These are phyloP conservation scores for Pseudocercospora vitis DNA, from an alignment of 2,329 filamentous ascomycete species.

Conservation along the genomic window DNA sequence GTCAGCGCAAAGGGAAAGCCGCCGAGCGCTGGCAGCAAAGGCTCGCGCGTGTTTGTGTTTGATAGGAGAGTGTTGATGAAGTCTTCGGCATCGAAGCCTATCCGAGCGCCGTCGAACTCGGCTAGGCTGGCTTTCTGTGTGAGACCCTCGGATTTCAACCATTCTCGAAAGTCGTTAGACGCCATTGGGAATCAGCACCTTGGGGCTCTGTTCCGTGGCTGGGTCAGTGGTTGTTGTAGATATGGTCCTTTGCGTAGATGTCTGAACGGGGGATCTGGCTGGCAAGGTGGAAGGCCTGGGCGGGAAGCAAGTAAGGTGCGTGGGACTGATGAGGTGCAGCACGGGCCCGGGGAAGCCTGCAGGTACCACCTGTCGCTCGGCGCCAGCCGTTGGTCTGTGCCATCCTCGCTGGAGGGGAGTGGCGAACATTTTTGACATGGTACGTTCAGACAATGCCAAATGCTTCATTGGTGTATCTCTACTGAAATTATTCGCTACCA, in stretches of 20 bases:
- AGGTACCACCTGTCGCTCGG: neutral
- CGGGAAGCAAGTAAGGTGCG: neutral
- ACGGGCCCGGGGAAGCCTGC: neutral
- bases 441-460: neutral
- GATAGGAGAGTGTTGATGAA: constrained; percentile 80
- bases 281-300: neutral
- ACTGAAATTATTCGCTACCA: neutral
- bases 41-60: constrained; percentile 71
- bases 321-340: neutral
- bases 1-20: constrained; percentile 78
- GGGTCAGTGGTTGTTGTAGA: neutral
- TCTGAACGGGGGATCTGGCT: neutral
- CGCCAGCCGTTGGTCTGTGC: neutral
- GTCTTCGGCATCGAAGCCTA: constrained; percentile 64
- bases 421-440: neutral
- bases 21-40: constrained; percentile 83
- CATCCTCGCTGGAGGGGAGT: too few species aligned
- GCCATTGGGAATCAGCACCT: constrained; percentile 1
- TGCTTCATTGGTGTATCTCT: neutral
- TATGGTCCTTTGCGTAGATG: neutral
- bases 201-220: neutral
- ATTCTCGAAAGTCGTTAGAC: constrained; percentile 26
- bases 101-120: constrained; percentile 35
- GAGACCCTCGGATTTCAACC: constrained; percentile 21
- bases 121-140: constrained; percentile 11